Conservation (phyloP, 1,284 basidiomycete species). For the Cryptococcus maquisensis region DNA sequence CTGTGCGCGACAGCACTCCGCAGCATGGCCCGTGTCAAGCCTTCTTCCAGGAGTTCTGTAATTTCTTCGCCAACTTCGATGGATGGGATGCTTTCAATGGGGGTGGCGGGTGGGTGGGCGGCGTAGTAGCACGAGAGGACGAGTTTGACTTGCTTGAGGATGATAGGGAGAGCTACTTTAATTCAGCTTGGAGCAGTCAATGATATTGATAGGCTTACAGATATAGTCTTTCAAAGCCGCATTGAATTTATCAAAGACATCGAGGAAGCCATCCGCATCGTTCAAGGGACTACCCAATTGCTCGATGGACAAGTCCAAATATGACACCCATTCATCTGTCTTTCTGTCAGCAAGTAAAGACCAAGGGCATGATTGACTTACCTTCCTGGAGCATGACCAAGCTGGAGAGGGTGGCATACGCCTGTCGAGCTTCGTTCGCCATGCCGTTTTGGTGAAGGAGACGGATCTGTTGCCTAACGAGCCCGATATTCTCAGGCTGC, state of each 20-base stretch:
- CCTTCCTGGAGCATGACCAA: constrained; percentile 36
- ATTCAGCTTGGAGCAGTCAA: constrained; percentile 9
- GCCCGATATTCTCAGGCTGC: constrained; percentile 27
- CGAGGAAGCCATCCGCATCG: constrained; percentile 53
- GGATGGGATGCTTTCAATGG: constrained; percentile 29
- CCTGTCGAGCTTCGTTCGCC: constrained; percentile 7
- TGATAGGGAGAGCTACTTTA: constrained; percentile 62
- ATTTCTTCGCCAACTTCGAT: constrained; percentile 45
- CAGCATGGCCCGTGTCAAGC: constrained; percentile 60
- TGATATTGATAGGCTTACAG: constrained; percentile 56
- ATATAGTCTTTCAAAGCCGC: constrained; percentile 74
- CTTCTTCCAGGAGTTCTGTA: constrained; percentile 44
- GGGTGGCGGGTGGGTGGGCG: constrained; percentile 44
- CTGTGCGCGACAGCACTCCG: constrained; percentile 56
- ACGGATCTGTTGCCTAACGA: constrained; percentile 29
- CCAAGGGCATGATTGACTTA: constrained; percentile 8
- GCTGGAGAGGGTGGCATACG: constrained; percentile 13
- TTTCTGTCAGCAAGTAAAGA: not conserved
- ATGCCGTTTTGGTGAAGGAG: constrained; percentile 26
- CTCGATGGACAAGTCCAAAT: constrained; percentile 26
- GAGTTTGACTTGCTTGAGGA: constrained; percentile 66
- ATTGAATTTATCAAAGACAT: constrained; percentile 61
- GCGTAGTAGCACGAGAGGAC: constrained; percentile 51
- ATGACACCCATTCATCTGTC: constrained; percentile 31
- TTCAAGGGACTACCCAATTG: constrained; percentile 8